Base-by-base conservation (phyloP, 2,329 filamentous ascomycete genomes). In the Domatiomyces catenatus region DNA sequence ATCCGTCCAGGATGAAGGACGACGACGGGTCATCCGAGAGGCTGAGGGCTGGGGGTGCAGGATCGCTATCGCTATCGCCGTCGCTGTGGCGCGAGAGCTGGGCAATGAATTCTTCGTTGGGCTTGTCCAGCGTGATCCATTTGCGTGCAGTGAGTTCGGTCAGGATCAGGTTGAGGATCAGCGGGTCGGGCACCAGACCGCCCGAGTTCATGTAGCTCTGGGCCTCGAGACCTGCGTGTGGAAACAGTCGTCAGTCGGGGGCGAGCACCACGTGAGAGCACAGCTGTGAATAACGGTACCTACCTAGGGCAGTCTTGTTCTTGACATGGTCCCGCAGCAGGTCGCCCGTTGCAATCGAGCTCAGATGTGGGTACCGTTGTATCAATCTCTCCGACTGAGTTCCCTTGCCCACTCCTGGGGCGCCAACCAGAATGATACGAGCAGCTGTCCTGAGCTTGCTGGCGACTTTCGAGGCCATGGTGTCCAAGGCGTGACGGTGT, bases 381-480 rank as follows among this genome's bases (percentile, higher is more conserved):
- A 96, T 81, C 55, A 98, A 74, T 54, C 92, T 81, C 67, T 94
- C 86, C 48, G 86, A 87, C 71, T 98, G 92, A 2, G 92, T 98
- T 56, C 90, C 92, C 68, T 98, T 98, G 56, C 92, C 92, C 51
- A 94, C 92, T 52, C 89, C 89, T n/a, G 92, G 92, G 48, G 90
- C 89, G 60, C 92, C 92, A 61, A 98, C 80, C 59, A 98, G 80
- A 64, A 98, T 96, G 56, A 96, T 83, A 56, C 92, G 84, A 50
- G 92, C 92, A 52, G 92, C 90, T 69, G 76, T 81, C 58, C 75
- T 77, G 63, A 93, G 78, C 70, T 79, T 68, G 59, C 66, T 70
- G 24, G 62, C 63, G n/a, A 60, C 56, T 48, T 60, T 61, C 47
- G 63, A 36, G 28, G 32, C 32, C 32, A 39, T 39, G 32, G 32